phyloP scores from a whole-genome alignment of 169 alveolate species.

The Plasmodium gonderi region DNA sequence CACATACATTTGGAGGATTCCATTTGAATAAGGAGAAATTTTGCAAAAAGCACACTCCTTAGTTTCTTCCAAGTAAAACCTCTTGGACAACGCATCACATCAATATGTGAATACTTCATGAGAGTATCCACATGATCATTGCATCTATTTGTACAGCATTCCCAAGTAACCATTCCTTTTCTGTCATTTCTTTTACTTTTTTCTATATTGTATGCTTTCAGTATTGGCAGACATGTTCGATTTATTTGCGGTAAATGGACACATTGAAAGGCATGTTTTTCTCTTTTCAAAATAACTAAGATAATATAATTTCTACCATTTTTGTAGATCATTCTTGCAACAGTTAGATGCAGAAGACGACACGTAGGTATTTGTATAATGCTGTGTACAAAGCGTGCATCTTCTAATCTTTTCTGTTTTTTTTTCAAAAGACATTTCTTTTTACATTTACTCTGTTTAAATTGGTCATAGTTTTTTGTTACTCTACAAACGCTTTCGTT shows the following conservation, averaged over 20 bases:
- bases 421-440: background rate
- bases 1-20: background rate
- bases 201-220: background rate
- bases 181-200: background rate
- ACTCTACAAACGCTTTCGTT: background rate
- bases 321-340: background rate
- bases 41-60: background rate
- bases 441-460: background rate
- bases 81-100: background rate
- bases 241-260: background rate
- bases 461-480: background rate
- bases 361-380: background rate
- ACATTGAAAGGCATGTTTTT: background rate
- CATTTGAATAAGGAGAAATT: background rate
- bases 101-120: background rate
- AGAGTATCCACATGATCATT: background rate
- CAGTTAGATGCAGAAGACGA: background rate
- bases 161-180: background rate
- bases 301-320: background rate
- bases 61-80: background rate
- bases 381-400: background rate
- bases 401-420: slow-evolving; percentile 10
- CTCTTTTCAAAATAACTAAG: background rate
- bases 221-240: background rate
- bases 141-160: no score